Percentiles rank a stretch among this genome's conserved stretches.
Conservation (phyloP, 768 basidiomycete genomes). For the Serendipita sp. region DNA sequence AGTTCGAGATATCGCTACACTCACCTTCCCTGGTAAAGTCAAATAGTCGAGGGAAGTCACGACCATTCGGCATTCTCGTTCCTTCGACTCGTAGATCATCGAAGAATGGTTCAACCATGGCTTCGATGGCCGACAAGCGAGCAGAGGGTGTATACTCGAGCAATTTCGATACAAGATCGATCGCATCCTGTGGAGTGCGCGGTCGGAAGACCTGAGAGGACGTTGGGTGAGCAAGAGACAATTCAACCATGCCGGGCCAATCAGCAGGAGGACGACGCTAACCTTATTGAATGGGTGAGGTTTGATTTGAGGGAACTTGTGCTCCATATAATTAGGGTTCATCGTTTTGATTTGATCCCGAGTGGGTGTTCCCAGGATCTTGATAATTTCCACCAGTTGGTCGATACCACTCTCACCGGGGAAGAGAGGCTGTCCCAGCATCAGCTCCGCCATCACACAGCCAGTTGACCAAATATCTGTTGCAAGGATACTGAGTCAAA, state of each 20-base stretch:
- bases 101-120: conserved; percentile 93
- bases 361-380: conserved; percentile 95
- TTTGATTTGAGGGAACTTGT: conserved; percentile 99
- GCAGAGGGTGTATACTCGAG: conserved; percentile 97
- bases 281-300: conserved; percentile 99
- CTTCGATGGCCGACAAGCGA: conserved; percentile 75
- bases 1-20: conserved; percentile 18
- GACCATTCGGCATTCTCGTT: conserved; percentile 90
- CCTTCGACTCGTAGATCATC: conserved; percentile 87
- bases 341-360: conserved; percentile 99
- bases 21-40: conserved; percentile 91
- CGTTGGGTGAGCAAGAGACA: conserved; percentile 11
- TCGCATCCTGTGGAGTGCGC: conserved; percentile 88
- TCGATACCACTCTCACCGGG: conserved; percentile 98
- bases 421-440: conserved; percentile 97
- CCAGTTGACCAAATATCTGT: conserved; percentile 98
- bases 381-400: conserved; percentile 99
- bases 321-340: conserved; percentile 99
- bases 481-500: neutral
- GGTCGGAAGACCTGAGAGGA: conserved; percentile 80
- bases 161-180: conserved; percentile 85
- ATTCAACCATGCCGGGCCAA: conserved; percentile 11
- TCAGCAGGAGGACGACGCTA: neutral
- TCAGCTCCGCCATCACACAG: conserved; percentile 99
- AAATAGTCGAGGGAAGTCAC: conserved; percentile 86